These are phyloP conservation scores for Craspedostauros australis DNA, from an alignment of 108 stramenopile genomes.

Conservation along the genomic window DNA sequence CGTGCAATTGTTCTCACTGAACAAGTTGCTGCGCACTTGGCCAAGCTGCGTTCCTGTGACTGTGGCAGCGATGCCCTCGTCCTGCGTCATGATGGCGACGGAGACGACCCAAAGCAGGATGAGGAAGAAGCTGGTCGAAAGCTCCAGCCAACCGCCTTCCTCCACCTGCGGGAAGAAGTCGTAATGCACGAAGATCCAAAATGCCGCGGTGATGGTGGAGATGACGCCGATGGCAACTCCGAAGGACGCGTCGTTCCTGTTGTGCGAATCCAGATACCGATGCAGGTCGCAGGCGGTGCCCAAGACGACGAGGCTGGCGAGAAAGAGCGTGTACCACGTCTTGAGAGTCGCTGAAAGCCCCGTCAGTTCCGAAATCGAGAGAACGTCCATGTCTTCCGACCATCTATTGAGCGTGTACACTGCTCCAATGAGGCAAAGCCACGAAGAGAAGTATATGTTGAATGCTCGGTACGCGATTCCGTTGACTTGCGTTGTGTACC, in stretches of 20 bases:
- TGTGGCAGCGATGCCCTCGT: slow-evolving; percentile 32
- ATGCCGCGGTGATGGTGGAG: slow-evolving; percentile 23
- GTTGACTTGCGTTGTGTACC: slow-evolving; percentile 24
- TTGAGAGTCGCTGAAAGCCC: slow-evolving; percentile 43
- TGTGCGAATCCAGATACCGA: slow-evolving; percentile 11
- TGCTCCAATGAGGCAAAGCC: slow-evolving; percentile 29
- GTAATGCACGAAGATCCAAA: slow-evolving; percentile 63
- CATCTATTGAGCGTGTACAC: slow-evolving; percentile 57
- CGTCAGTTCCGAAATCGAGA: slow-evolving; percentile 50
- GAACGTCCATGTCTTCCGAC: slow-evolving; percentile 47
- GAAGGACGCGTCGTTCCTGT: slow-evolving; percentile 23
- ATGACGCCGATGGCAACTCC: slow-evolving; percentile 43
- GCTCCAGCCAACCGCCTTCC: slow-evolving; percentile 42
- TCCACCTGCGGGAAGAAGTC: slow-evolving; percentile 40
- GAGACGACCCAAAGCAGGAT: slow-evolving; percentile 31
- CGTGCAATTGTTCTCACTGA: no score
- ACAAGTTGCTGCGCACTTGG: not conserved
- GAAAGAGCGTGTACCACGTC: slow-evolving; percentile 52
- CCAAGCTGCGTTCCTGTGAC: slow-evolving; percentile 14
- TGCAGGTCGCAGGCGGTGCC: slow-evolving; percentile 11
- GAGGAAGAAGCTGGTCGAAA: slow-evolving; percentile 18
- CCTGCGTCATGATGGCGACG: slow-evolving; percentile 31
- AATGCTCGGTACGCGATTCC: slow-evolving; percentile 49
- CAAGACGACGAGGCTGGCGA: slow-evolving; percentile 32
- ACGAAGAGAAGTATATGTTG: slow-evolving; percentile 58